A percentile compares a stretch with the other conserved stretches of the same genome.
phyloP scores from a whole-genome alignment of 371 early-diverging fungal genomes.

The Umbelopsis sp. region DNA sequence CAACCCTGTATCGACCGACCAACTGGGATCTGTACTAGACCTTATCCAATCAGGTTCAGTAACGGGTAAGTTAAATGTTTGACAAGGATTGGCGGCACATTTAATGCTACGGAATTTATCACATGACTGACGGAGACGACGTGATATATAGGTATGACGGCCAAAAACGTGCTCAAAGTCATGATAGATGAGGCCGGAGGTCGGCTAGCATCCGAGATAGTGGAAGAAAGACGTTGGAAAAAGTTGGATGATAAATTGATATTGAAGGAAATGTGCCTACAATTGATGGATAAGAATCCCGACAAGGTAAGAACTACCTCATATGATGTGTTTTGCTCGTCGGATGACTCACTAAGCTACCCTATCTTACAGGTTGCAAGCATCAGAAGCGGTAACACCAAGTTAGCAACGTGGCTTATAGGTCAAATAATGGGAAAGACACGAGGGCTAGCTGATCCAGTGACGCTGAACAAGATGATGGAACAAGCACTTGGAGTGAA shows the following conservation, averaged over 20 bases:
- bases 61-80: conserved; percentile 48
- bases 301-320: conserved; percentile 49
- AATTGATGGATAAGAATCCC: conserved; percentile 55
- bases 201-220: conserved; percentile 59
- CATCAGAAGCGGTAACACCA: conserved; percentile 60
- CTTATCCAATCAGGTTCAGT: conserved; percentile 61
- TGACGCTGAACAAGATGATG: conserved; percentile 57
- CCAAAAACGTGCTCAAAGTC: conserved; percentile 65
- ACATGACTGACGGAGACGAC: not conserved
- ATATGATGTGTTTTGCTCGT: too few species aligned
- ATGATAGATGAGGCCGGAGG: conserved; percentile 65
- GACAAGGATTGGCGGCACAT: not conserved
- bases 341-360: not conserved
- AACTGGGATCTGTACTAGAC: conserved; percentile 69
- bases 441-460: conserved; percentile 75
- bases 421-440: conserved; percentile 76
- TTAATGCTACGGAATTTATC: not conserved
- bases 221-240: conserved; percentile 71
- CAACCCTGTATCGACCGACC: conserved; percentile 61
- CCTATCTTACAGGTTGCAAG: conserved; percentile 42
- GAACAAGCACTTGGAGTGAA: conserved; percentile 47
- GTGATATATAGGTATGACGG: conserved; percentile 55
- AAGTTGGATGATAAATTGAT: conserved; percentile 56
- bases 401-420: conserved; percentile 71
- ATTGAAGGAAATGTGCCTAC: conserved; percentile 55